These are phyloP conservation scores for Grosmannia serpens DNA, from an alignment of 2,329 filamentous ascomycete species.

Conservation along the genomic window DNA sequence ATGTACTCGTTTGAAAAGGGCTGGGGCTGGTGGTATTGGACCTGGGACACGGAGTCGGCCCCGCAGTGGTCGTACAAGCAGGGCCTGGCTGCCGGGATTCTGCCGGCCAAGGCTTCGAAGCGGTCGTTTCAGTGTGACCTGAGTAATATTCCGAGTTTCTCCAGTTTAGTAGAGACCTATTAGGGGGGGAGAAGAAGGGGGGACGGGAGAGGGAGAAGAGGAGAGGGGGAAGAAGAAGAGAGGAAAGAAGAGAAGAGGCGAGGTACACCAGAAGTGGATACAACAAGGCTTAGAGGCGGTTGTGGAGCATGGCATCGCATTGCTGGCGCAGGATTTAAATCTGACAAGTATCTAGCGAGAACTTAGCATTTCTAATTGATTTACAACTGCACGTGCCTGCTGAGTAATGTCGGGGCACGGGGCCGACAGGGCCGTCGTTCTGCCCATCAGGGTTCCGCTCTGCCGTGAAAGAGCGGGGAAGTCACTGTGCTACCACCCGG, in stretches of 20 bases:
- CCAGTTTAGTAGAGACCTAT: conserved; percentile 39
- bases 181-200: conserved; percentile 10
- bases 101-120: conserved; percentile 65
- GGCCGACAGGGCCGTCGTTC: background rate
- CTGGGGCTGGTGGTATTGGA: conserved; percentile 99
- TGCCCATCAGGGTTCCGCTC: background rate
- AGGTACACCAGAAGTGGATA: background rate
- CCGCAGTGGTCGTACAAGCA: conserved; percentile 84
- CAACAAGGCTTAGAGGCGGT: background rate
- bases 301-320: background rate
- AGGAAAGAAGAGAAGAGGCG: background rate
- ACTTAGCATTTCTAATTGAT: background rate
- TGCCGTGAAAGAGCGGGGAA: background rate
- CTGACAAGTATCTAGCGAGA: no score
- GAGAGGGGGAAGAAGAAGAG: background rate
- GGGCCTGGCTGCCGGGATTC: conserved; percentile 63
- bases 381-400: background rate
- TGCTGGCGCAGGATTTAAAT: background rate
- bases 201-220: no score
- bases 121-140: conserved; percentile 57
- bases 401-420: background rate
- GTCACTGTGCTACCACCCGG: background rate
- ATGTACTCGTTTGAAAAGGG: conserved; percentile 89
- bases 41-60: conserved; percentile 66
- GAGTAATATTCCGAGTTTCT: conserved; percentile 41